Evolutionary conservation across 129 eudicot species (phyloP).

Genomic region (Heracleum sosnowskyi): DNA sequence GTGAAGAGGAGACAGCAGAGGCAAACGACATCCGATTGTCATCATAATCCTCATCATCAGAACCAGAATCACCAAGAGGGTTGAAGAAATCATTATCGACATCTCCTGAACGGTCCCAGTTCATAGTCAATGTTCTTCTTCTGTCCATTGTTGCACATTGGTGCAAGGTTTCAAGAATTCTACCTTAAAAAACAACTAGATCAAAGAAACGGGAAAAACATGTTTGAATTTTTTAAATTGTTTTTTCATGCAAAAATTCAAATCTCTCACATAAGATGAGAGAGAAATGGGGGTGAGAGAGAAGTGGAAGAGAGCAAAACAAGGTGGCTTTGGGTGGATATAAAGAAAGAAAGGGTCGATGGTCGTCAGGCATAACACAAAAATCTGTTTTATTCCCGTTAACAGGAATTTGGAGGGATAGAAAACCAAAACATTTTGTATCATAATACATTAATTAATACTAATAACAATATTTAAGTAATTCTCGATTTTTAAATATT

Average conservation of each 20-base stretch:
- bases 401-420: neutral
- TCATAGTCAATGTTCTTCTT: slow-evolving; percentile 65
- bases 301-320: slow-evolving; percentile 57
- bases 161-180: slow-evolving; percentile 18
- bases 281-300: slow-evolving; percentile 18
- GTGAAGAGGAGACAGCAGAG: slow-evolving; percentile 28
- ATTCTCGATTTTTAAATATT: too few relatives aligned
- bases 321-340: slow-evolving; percentile 26
- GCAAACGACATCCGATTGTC: slow-evolving; percentile 56
- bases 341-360: slow-evolving; percentile 19
- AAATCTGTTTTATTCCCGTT: neutral
- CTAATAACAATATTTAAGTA: too few relatives aligned
- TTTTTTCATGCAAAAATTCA: neutral
- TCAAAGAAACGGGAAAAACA: neutral
- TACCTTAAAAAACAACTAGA: neutral
- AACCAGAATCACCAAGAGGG: slow-evolving; percentile 27
- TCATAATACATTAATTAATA: too few relatives aligned
- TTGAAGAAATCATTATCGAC: slow-evolving; percentile 57
- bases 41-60: slow-evolving; percentile 29
- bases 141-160: slow-evolving; percentile 45
- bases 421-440: too few relatives aligned
- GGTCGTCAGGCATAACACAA: neutral
- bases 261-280: neutral
- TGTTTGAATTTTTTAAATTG: too few relatives aligned
- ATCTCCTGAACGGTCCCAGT: slow-evolving; percentile 58